Evolutionary conservation across 257 asterid species (phyloP), one percentile per base, ranked within the genome.

Genomic region (Marsdenia floribunda): DNA sequence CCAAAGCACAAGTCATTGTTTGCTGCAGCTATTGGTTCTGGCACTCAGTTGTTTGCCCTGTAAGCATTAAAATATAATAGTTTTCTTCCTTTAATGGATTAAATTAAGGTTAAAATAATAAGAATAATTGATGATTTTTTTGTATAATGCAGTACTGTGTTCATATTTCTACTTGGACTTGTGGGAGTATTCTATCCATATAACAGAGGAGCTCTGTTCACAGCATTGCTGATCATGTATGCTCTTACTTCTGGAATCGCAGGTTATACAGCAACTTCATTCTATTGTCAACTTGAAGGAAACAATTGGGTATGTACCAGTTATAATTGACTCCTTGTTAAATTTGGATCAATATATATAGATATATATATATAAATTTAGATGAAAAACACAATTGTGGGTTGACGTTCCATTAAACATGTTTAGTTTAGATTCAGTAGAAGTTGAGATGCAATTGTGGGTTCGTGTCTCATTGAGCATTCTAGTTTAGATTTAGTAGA

Each of bases 131-230:
- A 15, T 38, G 3, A 18, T 66, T 38, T 18, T 66, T 66, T 35
- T 18, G 14, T 38, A 22, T 69, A 14, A 18, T 64, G 16, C 73
- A 81, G 84, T 63, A 73, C 84, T 49, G 78, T 81, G 68, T 77
- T 73, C 46, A 81, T 81, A 53, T 81, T 81, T 70, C 70, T 77
- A 18, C 82, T 81, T 70, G 80, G 82, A 54, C 81, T 80, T 33
- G 81, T 80, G 70, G 84, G 84, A 50, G 84, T 80, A 49, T 80
- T 80, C 70, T 80, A 80, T 77, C 84, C 84, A 35, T 80, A 77
- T 76, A 80, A 80, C 58, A 77, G 84, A 2, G 84, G 84, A 80
- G 81, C 84, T 59, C 67, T 80, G 24, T 80, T 80, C 69, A 73
- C 84, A 2, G 84, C 84, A 55, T 67, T 80, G 79, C 72, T 80